Evolutionary conservation across 306 rosid genomes (phyloP), one percentile per base, ranked within the genome.

Genomic region (Ochetophila trinervis): DNA sequence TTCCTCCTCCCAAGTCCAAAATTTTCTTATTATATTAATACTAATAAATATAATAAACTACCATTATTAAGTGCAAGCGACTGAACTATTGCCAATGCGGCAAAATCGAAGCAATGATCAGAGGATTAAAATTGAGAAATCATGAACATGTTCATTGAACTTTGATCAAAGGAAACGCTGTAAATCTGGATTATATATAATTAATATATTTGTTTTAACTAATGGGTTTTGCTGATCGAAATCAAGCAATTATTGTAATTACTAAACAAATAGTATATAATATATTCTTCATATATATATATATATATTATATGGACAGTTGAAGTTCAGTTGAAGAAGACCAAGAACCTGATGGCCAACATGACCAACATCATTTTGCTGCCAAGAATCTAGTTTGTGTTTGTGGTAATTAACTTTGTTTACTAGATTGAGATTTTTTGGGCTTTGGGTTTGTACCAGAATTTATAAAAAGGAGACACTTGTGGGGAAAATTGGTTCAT

Each of bases 91-190:
- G 44, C 42, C 3, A 22, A 51, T 45, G 24, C 71, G 56, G 64
- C 45, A 40, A 23, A 63, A 79, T 53, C 65, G 51, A 68, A 74
- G 76, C 69, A 62, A 63, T 42, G n/a, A 22, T 23, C 37, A 23
- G 32, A 54, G 17, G 8, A 5, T 20, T 57, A 19, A 13, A 56
- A 4, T 6, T 8, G 34, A 49, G 36, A 48, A 76, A 55, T 53
- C 32, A 67, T 27, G 60, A 59, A 74, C 79, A 79, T 59, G 67
- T 82, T 69, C 84, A 68, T 61, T 72, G 81, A 75, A 82, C 84
- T 60, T 61, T 30, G 49, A 64, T 65, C 63, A 52, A 22, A 32
- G 35, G 35, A 45, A 63, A 5, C 21, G 8, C 27, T 27, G 48
- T 49, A 57, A 53, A 71, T 48, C 44, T 24, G 36, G 19, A 54